phyloP scores from a whole-genome alignment of 2,329 filamentous ascomycete genomes.

The Diaporthe aspalathi region DNA sequence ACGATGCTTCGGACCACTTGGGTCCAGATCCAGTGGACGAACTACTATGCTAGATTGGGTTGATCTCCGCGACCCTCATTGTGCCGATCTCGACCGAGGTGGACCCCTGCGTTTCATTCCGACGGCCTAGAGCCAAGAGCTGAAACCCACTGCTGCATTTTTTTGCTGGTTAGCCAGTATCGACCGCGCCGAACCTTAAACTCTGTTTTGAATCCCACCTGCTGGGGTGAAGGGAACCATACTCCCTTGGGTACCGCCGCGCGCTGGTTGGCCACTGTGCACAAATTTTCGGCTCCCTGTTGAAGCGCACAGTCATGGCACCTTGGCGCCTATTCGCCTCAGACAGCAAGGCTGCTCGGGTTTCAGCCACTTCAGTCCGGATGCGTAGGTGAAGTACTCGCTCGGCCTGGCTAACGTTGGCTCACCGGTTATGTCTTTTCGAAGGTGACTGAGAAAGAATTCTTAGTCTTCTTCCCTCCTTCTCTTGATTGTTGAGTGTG shows the following conservation, averaged over 20 bases:
- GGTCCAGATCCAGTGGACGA: neutral
- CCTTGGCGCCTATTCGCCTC: neutral
- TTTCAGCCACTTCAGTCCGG: neutral
- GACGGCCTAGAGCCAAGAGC: neutral
- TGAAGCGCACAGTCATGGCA: neutral
- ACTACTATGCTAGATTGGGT: constrained; percentile 23
- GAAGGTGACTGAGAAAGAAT: neutral
- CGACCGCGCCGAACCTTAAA: constrained; percentile 22
- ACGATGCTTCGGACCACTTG: neutral
- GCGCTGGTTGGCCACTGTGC: neutral
- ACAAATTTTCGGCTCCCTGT: neutral
- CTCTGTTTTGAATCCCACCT: neutral
- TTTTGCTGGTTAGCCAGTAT: neutral
- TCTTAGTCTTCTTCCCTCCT: too few relatives aligned
- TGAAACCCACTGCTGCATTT: constrained; percentile 7
- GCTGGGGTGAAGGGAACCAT: neutral
- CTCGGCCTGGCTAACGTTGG: neutral
- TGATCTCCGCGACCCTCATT: constrained; percentile 7
- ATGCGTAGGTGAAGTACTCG: neutral
- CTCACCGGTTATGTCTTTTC: neutral
- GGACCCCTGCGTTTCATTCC: neutral
- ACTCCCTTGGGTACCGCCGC: neutral
- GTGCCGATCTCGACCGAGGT: neutral
- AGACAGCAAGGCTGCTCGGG: neutral
- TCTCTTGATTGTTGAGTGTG: too few relatives aligned